phyloP scores from a whole-genome alignment of 1,284 basidiomycete species.

The Fomes fomentarius region DNA sequence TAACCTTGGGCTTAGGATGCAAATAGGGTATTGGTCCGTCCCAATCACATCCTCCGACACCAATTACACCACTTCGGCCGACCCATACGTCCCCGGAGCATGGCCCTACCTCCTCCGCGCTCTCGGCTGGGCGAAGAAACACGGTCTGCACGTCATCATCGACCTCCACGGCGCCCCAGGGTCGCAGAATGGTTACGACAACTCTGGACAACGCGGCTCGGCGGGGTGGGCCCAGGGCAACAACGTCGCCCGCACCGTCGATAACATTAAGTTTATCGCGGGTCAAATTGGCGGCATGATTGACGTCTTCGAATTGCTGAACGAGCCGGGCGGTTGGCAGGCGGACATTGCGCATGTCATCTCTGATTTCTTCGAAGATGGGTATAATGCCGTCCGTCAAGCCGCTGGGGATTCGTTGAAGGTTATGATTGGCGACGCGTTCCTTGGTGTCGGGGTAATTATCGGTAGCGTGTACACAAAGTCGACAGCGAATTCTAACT shows the following conservation, averaged over 20 bases:
- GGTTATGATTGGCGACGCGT: conserved; percentile 77
- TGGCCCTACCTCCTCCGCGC: conserved; percentile 71
- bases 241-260: conserved; percentile 67
- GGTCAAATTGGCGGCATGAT: conserved; percentile 57
- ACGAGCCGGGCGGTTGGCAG: conserved; percentile 62
- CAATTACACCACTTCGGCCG: conserved; percentile 48
- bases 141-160: conserved; percentile 64
- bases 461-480: not conserved
- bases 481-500: not conserved
- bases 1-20: too few relatives aligned
- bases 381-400: conserved; percentile 56
- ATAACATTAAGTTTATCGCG: conserved; percentile 62
- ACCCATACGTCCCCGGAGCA: conserved; percentile 66
- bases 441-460: conserved; percentile 59
- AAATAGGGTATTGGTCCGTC: conserved; percentile 78
- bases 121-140: conserved; percentile 64
- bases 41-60: conserved; percentile 59
- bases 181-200: conserved; percentile 81
- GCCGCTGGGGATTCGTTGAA: conserved; percentile 48
- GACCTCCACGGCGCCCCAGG: conserved; percentile 76
- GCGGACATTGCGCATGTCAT: conserved; percentile 47
- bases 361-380: conserved; percentile 57
- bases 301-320: conserved; percentile 65
- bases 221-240: conserved; percentile 67
- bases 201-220: conserved; percentile 74